Evolutionary conservation across 257 asterid genomes (phyloP).

Genomic region (Solanum lycopersicoides): DNA sequence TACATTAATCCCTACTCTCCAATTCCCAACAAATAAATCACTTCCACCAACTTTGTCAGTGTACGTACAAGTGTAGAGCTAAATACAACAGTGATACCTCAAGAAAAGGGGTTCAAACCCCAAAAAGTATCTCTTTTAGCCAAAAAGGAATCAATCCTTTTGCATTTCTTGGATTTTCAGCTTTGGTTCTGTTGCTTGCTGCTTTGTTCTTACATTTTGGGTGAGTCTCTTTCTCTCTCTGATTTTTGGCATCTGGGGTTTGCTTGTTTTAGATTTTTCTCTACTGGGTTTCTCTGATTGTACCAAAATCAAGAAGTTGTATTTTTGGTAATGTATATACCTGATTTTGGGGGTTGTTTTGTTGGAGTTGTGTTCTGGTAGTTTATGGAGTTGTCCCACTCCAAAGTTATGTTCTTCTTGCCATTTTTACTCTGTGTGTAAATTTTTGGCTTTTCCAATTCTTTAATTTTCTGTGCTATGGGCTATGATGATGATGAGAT

Average conservation of each 20-base stretch:
- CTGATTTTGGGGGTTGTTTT: background rate
- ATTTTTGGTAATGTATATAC: background rate
- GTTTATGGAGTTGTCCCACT: background rate
- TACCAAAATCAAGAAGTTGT: background rate
- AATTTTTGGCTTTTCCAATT: background rate
- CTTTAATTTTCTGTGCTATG: background rate
- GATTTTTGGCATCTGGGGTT: background rate
- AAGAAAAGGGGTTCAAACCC: background rate
- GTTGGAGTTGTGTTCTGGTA: background rate
- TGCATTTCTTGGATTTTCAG: background rate
- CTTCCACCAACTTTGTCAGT: background rate
- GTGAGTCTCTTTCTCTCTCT: background rate
- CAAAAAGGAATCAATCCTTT: background rate
- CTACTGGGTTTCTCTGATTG: background rate
- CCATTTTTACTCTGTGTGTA: background rate
- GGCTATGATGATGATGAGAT: background rate
- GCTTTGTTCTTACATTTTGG: background rate
- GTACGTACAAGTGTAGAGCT: background rate
- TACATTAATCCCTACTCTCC: background rate
- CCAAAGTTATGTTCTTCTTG: background rate
- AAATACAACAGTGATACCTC: background rate
- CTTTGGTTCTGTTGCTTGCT: background rate
- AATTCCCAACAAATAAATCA: background rate
- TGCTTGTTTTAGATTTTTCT: background rate
- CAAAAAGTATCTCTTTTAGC: background rate